Evolutionary conservation across 1,284 basidiomycete species (phyloP), one percentile per base, ranked within the genome.

Genomic region (Tilletia caries): DNA sequence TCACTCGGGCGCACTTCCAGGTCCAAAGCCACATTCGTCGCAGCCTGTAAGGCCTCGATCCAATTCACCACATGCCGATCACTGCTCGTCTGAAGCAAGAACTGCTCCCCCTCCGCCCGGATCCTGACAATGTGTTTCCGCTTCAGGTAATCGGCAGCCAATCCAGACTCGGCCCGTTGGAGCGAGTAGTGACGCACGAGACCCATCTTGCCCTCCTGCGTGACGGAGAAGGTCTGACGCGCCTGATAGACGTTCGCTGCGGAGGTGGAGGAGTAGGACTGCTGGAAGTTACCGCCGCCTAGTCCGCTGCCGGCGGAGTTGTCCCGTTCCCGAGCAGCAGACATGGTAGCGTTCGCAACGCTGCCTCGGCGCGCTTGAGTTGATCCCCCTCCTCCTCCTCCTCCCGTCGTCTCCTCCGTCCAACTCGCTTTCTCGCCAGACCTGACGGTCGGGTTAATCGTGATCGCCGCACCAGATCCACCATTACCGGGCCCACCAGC

Each of bases 41-140:
- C 91, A 48, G 94, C 91, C 85, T 98, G 95, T 68, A 98, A 87
- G 15, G 90, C 94, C 89, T 98, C 95, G 77, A 98, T 95, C 93
- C 95, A 95, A 75, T 92, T 89, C 58, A 98, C 92, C 10, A 96
- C 93, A 60, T 90, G 89, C 44, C 89, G 87, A 60, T 95, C 91
- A 82, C 92, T 91, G 67, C 88, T 89, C 2, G 92, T 92, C 85
- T 98, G 96, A 73, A 98, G 82, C 81, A 98, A 86, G 84, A 98
- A 98, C 85, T 98, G 95, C 86, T 98, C 92, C 15, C 95, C 95
- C 82, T 95, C 93, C 76, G 93, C 87, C 69, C 96, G 86, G 41
- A 98, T 89, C 32, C 95, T 88, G n/a, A 98, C 93, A 46, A 98
- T 94, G 83, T 98, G 92, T 85, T 90, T 91, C 73, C 93, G 87